phyloP scores from a whole-genome alignment of 441 rosid species.

The Aleurites moluccanus region DNA sequence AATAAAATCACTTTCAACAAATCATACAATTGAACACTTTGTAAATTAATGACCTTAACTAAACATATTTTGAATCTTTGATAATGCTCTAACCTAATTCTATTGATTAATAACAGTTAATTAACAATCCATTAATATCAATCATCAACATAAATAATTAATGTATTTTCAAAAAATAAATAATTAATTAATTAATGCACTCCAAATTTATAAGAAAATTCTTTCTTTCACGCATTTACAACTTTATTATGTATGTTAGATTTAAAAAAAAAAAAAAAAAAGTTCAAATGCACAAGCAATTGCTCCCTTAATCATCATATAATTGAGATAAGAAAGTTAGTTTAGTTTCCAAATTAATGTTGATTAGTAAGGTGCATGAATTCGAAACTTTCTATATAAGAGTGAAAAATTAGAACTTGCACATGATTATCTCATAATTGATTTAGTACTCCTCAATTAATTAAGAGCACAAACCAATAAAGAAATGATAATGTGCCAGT shows the following conservation, averaged over 20 bases:
- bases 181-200: neutral
- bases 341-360: neutral
- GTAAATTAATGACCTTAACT: too few species aligned
- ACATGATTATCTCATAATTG: too few species aligned
- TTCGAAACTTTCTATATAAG: neutral
- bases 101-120: too few species aligned
- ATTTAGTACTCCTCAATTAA: neutral
- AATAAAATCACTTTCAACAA: too few species aligned
- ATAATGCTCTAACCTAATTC: too few species aligned
- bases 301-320: neutral
- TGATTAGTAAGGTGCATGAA: neutral
- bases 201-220: neutral
- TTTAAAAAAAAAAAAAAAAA: neutral
- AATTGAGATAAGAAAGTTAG: neutral
- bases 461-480: neutral
- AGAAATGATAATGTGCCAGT: neutral
- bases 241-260: neutral
- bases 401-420: too few species aligned
- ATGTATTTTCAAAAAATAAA: too few species aligned
- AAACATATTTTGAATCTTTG: too few species aligned
- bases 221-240: neutral
- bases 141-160: too few species aligned
- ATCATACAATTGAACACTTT: too few species aligned
- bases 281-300: neutral
- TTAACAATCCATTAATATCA: too few species aligned